These are phyloP conservation scores for Fusarium mangiferae DNA, from an alignment of 2,329 filamentous ascomycete species.

Conservation along the genomic window DNA sequence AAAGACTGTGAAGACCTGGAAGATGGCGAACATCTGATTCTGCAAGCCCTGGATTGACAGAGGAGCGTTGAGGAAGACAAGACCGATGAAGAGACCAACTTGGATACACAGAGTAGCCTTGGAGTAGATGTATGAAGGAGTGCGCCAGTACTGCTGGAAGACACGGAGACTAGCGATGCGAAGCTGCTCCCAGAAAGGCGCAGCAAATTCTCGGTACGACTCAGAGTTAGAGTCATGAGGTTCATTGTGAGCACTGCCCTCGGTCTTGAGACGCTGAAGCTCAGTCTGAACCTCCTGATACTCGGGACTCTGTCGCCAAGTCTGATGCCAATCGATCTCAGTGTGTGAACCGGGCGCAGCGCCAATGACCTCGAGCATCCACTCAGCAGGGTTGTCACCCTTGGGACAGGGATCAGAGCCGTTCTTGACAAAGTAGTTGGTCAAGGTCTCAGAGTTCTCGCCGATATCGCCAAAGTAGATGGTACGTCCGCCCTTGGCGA, in stretches of 20 bases:
- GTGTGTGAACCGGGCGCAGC: slow-evolving; percentile 38
- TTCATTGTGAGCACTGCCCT: slow-evolving; percentile 52
- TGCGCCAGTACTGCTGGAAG: slow-evolving; percentile 93
- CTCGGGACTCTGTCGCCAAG: slow-evolving; percentile 54
- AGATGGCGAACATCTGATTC: slow-evolving; percentile 87
- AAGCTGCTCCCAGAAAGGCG: slow-evolving; percentile 76
- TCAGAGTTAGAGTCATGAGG: slow-evolving; percentile 48
- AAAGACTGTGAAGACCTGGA: slow-evolving; percentile 85
- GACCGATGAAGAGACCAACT: slow-evolving; percentile 79
- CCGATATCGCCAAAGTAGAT: slow-evolving; percentile 44
- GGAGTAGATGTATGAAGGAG: slow-evolving; percentile 87
- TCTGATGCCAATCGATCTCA: slow-evolving; percentile 41
- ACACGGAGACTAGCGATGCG: slow-evolving; percentile 75
- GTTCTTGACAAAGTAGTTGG: slow-evolving; percentile 37
- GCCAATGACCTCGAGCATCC: slow-evolving; percentile 44
- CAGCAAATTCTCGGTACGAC: slow-evolving; percentile 80
- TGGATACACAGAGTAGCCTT: slow-evolving; percentile 76
- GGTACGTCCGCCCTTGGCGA: slow-evolving; percentile 41
- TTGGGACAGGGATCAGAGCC: slow-evolving; percentile 31
- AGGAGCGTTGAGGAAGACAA: slow-evolving; percentile 79
- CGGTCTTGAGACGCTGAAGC: slow-evolving; percentile 64
- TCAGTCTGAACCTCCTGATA: slow-evolving; percentile 62
- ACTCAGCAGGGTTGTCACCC: slow-evolving; percentile 42
- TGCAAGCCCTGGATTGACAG: slow-evolving; percentile 82
- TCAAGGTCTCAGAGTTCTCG: slow-evolving; percentile 38